Base-by-base conservation (phyloP, 2,329 filamentous ascomycete genomes). In the Leptographium lundbergii region DNA sequence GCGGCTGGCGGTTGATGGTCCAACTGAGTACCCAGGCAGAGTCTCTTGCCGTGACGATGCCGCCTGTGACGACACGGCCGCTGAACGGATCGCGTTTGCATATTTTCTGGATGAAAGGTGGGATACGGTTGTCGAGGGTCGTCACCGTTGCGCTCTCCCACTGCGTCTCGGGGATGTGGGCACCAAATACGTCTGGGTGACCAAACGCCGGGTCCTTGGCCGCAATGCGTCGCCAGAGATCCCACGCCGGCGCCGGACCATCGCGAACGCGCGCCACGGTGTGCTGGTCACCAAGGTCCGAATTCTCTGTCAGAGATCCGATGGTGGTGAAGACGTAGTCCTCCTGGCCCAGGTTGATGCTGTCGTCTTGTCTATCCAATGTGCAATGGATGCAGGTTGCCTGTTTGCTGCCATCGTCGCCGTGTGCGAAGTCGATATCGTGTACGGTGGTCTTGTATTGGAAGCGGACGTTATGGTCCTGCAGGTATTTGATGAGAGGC, bases 111-210 rank as follows among this genome's bases (percentile, higher is more conserved):
- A 74, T 69, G 59, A 72, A 70, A 24, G 67, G 65, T 1, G n/a
- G n/a, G n/a, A n/a, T n/a, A n/a, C n/a, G n/a, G n/a, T n/a, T n/a
- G n/a, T n/a, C n/a, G n/a, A n/a, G n/a, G 65, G 73, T 76, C 13
- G 66, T 68, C 29, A 74, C 67, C 5, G 74, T 74, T 34, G 75
- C 75, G 0, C 70, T 72, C 59, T 71, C 70, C 66, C 73, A 69
- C 24, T 69, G 70, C 10, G 70, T 72, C 53, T 74, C 68, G 2
- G 63, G 54, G 25, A 69, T 63, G 27, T 71, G 67, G 1, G 66
- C 69, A 60, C 69, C 71, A 63, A 77, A 77, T 53, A 71, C 73
- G 36, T 72, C 69, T 0, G 74, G 71, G 54, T 71, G 70, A 32
- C 73, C 72, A 59, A 74, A 71, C 0, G 67, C 66, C 11, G 67